These are phyloP conservation scores for Tetrapyrgos nigripes DNA, from an alignment of 1,284 basidiomycete species.

Conservation along the genomic window DNA sequence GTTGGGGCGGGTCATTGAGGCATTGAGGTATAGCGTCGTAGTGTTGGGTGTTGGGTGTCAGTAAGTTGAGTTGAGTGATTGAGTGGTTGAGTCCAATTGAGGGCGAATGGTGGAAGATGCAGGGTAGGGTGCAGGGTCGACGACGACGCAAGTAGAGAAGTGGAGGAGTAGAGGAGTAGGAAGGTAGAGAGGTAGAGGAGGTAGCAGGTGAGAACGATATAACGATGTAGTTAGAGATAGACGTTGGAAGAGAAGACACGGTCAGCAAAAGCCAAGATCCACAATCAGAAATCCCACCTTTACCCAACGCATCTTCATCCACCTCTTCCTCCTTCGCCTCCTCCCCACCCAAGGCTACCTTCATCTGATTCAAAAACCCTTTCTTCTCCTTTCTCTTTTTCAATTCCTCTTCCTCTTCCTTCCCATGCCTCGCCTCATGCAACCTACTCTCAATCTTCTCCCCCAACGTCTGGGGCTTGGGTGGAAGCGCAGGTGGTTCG, in stretches of 20 bases:
- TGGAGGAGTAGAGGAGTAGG: no score
- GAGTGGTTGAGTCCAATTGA: not conserved
- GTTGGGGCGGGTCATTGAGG: not conserved
- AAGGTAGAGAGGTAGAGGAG: no score
- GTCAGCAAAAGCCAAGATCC: not conserved
- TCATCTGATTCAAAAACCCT: not conserved
- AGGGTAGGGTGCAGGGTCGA: no score
- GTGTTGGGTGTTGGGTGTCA: not conserved
- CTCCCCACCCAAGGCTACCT: not conserved
- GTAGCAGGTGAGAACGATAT: no score
- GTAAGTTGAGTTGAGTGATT: not conserved
- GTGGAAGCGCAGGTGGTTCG: constrained; percentile 17
- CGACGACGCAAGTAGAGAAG: no score
- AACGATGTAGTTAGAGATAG: no score
- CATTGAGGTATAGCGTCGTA: not conserved
- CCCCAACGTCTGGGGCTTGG: constrained; percentile 25
- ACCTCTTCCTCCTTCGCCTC: constrained; percentile 2
- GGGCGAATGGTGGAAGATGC: not conserved
- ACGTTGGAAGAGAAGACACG: no score
- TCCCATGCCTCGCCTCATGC: not conserved
- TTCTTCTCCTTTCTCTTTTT: constrained; percentile 1
- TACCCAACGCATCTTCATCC: constrained; percentile 12
- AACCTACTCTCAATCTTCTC: constrained; percentile 21
- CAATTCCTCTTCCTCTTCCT: not conserved
- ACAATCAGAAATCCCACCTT: constrained; percentile 5